Base-by-base conservation (phyloP, 2,329 filamentous ascomycete species). In the Claviceps monticola region DNA sequence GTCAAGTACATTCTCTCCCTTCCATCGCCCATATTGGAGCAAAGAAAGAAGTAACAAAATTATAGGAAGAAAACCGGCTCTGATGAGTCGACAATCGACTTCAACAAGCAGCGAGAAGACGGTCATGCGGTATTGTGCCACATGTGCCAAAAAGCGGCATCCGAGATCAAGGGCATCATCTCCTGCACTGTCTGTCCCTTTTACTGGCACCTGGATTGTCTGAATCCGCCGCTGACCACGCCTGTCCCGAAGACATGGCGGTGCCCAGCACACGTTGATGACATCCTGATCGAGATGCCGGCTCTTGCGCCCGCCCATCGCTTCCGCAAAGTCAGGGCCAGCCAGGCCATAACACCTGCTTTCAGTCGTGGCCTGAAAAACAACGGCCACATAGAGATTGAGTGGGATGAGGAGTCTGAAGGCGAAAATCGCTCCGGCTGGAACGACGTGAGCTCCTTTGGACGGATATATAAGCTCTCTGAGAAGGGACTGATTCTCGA, bases 181-280 rank as follows among this genome's bases (percentile, higher is more conserved):
- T 82, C 85, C 46, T 98, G 91, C 71, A 89, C 89, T 66, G 80
- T 78, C 61, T 98, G 91, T 68, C 74, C 79, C 13, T 76, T 88
- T 37, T 78, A 83, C 62, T 98, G 90, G 86, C 93, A 98, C 70
- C 74, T 95, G 49, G 91, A 97, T 67, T 98, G 93, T 68, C 72
- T 95, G 16, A 83, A 94, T 62, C 87, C 88, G 29, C 90, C 91
- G 37, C 71, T 90, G 62, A 82, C 89, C 37, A 81, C 88, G 41
- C 90, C 90, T 11, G 76, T 82, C 49, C 74, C 84, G 49, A 81
- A 83, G 61, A 84, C 82, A 51, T 98, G 89, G 88, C 84, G 82
- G 67, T 98, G 93, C 63, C 91, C 91, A 48, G 82, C 86, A 56
- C 93, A 98, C 64, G 74, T 85, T 43, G 87, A 93, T 50, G 83